phyloP scores from a whole-genome alignment of 2,329 filamentous ascomycete genomes.

The Chaetomium sp. region DNA sequence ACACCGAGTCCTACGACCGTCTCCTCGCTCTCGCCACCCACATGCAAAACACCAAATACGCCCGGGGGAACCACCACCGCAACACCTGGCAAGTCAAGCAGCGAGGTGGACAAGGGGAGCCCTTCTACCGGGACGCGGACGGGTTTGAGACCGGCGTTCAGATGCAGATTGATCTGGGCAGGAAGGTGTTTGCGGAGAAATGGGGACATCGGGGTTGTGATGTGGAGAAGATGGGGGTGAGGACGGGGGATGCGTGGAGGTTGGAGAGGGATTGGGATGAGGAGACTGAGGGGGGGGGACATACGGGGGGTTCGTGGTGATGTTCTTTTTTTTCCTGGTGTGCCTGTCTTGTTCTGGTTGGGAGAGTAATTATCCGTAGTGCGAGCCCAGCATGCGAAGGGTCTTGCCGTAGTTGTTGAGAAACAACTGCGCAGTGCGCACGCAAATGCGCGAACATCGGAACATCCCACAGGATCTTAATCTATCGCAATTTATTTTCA shows the following conservation, averaged over 20 bases:
- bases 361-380: too few species aligned
- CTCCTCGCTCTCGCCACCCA: conserved; percentile 26
- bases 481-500: too few species aligned
- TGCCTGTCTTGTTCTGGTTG: background rate
- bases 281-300: conserved; percentile 14
- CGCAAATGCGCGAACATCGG: too few species aligned
- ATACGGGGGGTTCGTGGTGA: conserved; percentile 1
- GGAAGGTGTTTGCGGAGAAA: conserved; percentile 32
- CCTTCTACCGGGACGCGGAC: conserved; percentile 21
- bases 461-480: too few species aligned
- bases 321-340: background rate
- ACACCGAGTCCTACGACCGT: conserved; percentile 32
- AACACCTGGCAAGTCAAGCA: conserved; percentile 22
- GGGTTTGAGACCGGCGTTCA: conserved; percentile 20
- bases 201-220: conserved; percentile 39
- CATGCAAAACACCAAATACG: conserved; percentile 22
- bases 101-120: conserved; percentile 20
- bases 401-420: too few species aligned
- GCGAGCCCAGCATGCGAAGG: background rate
- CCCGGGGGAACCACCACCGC: conserved; percentile 12
- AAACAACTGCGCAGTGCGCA: too few species aligned
- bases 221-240: conserved; percentile 18
- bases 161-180: conserved; percentile 20
- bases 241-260: conserved; percentile 19
- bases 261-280: conserved; percentile 20